phyloP scores from a whole-genome alignment of 1,139 yeast species.

The Hansenula lynferdii region DNA sequence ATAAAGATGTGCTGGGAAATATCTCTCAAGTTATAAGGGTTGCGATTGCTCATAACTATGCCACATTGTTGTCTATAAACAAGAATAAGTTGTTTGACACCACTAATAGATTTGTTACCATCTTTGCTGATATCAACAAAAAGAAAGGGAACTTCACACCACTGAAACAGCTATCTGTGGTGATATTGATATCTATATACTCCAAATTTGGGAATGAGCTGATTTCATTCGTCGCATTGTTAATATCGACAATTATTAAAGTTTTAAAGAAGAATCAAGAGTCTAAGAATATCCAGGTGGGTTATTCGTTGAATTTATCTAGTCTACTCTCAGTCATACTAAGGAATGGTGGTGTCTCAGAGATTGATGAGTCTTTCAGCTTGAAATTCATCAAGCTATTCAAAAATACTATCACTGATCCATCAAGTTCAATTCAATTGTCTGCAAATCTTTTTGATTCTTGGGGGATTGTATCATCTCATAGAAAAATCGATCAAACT shows the following conservation, averaged over 20 bases:
- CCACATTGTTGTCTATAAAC: conserved; percentile 13
- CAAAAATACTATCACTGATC: conserved; percentile 22
- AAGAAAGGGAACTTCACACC: conserved; percentile 7
- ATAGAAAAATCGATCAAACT: conserved; percentile 14
- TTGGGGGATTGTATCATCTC: conserved; percentile 21
- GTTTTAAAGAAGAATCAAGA: conserved; percentile 25
- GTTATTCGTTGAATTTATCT: conserved; percentile 10
- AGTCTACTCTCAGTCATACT: conserved; percentile 13
- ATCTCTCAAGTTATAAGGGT: conserved; percentile 14
- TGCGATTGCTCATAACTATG: conserved; percentile 20
- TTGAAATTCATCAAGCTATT: conserved; percentile 14
- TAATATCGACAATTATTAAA: conserved; percentile 25
- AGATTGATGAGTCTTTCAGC: conserved; percentile 12
- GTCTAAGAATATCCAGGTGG: neutral
- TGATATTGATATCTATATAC: conserved; percentile 20
- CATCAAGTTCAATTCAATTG: conserved; percentile 16
- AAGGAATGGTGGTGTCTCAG: conserved; percentile 20
- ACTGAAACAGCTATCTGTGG: conserved; percentile 14
- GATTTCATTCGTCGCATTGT: conserved; percentile 26
- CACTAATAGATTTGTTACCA: conserved; percentile 19
- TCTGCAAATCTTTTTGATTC: conserved; percentile 21
- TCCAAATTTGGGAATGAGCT: conserved; percentile 28
- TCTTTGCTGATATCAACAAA: conserved; percentile 12
- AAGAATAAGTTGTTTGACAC: conserved; percentile 19
- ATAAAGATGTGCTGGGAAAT: conserved; percentile 8